Conservation (phyloP, 2,329 filamentous ascomycete species). For the Bertia moriformis region DNA sequence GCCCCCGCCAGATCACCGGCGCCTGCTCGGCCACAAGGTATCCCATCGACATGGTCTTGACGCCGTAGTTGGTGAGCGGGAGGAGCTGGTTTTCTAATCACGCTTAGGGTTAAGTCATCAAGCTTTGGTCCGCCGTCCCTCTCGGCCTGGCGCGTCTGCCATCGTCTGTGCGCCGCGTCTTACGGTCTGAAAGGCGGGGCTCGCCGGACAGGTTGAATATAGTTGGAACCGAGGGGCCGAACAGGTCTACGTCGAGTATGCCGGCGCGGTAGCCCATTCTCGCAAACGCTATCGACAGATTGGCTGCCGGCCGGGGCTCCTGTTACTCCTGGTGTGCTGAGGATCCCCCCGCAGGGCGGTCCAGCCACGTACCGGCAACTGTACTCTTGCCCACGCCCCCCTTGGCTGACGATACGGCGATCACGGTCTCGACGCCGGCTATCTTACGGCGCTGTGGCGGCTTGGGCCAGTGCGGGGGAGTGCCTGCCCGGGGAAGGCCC, state of each 20-base stretch:
- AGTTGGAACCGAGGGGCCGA: conserved; percentile 86
- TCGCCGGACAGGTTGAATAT: conserved; percentile 70
- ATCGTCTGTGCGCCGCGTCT: conserved; percentile 15
- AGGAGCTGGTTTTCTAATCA: conserved; percentile 65
- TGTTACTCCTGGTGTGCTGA: conserved; percentile 15
- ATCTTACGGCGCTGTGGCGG: conserved; percentile 72
- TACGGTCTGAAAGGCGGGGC: conserved; percentile 60
- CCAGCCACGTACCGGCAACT: conserved; percentile 50
- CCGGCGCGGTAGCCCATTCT: conserved; percentile 70
- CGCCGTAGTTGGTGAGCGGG: conserved; percentile 81
- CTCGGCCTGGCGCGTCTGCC: conserved; percentile 4
- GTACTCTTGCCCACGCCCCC: conserved; percentile 98
- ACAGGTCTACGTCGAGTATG: conserved; percentile 90
- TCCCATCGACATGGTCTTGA: conserved; percentile 98
- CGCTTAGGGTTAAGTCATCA: conserved; percentile 9
- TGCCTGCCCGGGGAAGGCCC: conserved; percentile 72
- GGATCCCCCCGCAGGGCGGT: too few species aligned
- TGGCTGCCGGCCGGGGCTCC: conserved; percentile 34
- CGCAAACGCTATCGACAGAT: conserved; percentile 76
- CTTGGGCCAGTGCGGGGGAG: conserved; percentile 62
- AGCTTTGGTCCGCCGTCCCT: neutral
- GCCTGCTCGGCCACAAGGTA: conserved; percentile 70
- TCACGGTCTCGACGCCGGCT: conserved; percentile 71
- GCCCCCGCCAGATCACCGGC: conserved; percentile 83
- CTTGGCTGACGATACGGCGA: conserved; percentile 94